A percentile compares a stretch with the other conserved stretches of the same genome.
Evolutionary conservation across 306 rosid genomes (phyloP).

Genomic region (Quercus alba): DNA sequence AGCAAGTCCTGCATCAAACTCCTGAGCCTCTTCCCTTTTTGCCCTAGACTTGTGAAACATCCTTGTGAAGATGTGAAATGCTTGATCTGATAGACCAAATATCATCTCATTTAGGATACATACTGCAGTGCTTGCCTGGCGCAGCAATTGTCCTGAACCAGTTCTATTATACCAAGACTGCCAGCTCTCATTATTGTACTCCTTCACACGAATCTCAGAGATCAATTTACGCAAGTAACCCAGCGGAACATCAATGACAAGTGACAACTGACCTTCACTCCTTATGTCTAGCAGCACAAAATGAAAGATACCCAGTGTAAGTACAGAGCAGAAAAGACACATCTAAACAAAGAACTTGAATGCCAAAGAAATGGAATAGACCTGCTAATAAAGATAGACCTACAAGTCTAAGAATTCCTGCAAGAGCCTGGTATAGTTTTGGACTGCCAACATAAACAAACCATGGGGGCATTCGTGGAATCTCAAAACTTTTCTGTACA

Average conservation of each 20-base stretch:
- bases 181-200: constrained; percentile 76
- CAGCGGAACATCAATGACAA: constrained; percentile 65
- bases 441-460: constrained; percentile 61
- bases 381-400: constrained; percentile 82
- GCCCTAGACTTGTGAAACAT: constrained; percentile 50
- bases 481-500: constrained; percentile 42
- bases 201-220: constrained; percentile 69
- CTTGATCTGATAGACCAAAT: constrained; percentile 80
- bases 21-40: constrained; percentile 34
- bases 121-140: constrained; percentile 90
- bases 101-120: constrained; percentile 92
- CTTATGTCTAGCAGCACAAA: constrained; percentile 50
- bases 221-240: constrained; percentile 73
- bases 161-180: constrained; percentile 79
- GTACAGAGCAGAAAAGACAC: constrained; percentile 8
- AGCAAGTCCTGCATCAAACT: constrained; percentile 4
- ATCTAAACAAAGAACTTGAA: not conserved
- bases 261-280: constrained; percentile 59
- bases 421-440: constrained; percentile 70
- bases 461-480: constrained; percentile 99
- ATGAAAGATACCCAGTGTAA: constrained; percentile 7
- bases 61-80: constrained; percentile 44
- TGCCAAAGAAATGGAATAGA: constrained; percentile 32
- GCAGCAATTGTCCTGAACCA: constrained; percentile 83
- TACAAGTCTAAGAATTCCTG: constrained; percentile 80